Conservation (phyloP, 306 rosid species). For the Medicago truncatula region MtrunA17r5.0-ANR NC_053042.1:46617501-46618000, state of each 20-base stretch:
- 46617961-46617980: conserved; percentile 24
- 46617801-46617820: conserved; percentile 76
- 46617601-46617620: not conserved
- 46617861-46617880: conserved; percentile 9
- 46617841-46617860: conserved; percentile 6
- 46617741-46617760: conserved; percentile 62
- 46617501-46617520: not conserved
- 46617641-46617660: too few relatives aligned
- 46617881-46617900: not conserved
- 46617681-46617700: not conserved
- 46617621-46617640: too few relatives aligned
- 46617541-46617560: conserved; percentile 21
- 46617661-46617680: too few relatives aligned
- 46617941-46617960: conserved; percentile 7
- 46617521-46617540: not conserved
- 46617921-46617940: not conserved
- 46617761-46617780: conserved; percentile 71
- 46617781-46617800: conserved; percentile 84
- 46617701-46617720: conserved; percentile 38
- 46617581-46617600: conserved; percentile 37
- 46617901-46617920: not conserved
- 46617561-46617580: conserved; percentile 30
- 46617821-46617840: conserved; percentile 12
- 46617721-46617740: conserved; percentile 28
- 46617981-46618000: conserved; percentile 10